Evolutionary conservation across 768 basidiomycete species (phyloP).

Genomic region (Lactarius trivialis): DNA sequence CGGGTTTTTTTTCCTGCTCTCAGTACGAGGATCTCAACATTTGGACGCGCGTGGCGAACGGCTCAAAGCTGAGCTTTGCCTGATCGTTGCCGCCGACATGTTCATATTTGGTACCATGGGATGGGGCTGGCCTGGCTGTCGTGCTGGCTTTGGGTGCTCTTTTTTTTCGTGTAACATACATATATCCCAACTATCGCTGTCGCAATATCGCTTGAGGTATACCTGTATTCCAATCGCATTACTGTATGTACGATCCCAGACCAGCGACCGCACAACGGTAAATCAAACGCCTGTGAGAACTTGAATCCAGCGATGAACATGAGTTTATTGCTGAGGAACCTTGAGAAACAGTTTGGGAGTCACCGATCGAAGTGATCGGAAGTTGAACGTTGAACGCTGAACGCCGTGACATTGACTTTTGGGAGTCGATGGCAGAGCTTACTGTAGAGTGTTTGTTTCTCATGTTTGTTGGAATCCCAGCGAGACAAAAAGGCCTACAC

Average conservation of each 20-base stretch:
- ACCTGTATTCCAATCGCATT: conserved; percentile 8
- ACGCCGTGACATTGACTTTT: no score
- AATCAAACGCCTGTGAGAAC: no score
- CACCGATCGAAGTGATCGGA: no score
- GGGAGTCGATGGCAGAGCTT: no score
- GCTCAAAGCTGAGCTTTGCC: conserved; percentile 67
- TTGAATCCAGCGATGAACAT: no score
- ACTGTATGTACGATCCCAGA: not conserved
- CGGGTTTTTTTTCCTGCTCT: not conserved
- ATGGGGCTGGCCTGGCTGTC: conserved; percentile 23
- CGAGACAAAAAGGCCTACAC: no score
- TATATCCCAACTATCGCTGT: conserved; percentile 13
- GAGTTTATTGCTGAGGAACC: no score
- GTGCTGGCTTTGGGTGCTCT: not conserved
- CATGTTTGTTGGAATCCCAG: no score
- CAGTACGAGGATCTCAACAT: conserved; percentile 88
- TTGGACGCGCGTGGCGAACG: conserved; percentile 76
- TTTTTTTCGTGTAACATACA: conserved; percentile 8
- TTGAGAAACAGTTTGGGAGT: no score
- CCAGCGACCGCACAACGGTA: no score
- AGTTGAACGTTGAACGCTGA: no score
- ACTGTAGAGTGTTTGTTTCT: no score
- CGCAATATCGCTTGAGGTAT: conserved; percentile 12
- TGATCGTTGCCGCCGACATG: not conserved
- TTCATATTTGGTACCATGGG: conserved; percentile 11